phyloP scores from a whole-genome alignment of 768 basidiomycete genomes.

The Suillus paluster region DNA sequence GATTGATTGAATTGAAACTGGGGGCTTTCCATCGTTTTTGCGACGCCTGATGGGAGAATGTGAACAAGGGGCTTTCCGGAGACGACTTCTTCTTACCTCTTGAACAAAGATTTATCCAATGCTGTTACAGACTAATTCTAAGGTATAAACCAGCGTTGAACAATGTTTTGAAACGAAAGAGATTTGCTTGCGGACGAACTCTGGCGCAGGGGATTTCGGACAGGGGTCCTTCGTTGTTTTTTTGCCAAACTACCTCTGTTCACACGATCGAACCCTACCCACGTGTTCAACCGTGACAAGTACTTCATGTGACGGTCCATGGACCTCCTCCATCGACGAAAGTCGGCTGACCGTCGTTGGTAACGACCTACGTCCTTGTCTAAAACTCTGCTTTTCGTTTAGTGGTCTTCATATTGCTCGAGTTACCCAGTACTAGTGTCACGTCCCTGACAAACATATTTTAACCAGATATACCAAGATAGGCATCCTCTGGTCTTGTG shows the following conservation, averaged over 20 bases:
- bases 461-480: conserved; percentile 25
- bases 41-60: conserved; percentile 34
- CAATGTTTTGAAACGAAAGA: neutral
- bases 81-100: conserved; percentile 18
- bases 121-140: conserved; percentile 2
- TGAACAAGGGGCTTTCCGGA: conserved; percentile 9
- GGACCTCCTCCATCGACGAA: neutral
- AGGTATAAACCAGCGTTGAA: conserved; percentile 1
- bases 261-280: conserved; percentile 9
- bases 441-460: neutral
- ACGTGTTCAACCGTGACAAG: conserved; percentile 10
- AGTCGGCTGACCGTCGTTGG: too few relatives aligned
- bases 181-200: neutral
- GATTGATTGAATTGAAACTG: conserved; percentile 26
- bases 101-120: conserved; percentile 5
- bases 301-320: too few relatives aligned
- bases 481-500: conserved; percentile 19
- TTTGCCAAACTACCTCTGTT: conserved; percentile 10
- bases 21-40: conserved; percentile 38
- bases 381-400: neutral
- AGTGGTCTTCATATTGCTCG: neutral
- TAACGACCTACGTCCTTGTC: neutral
- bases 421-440: neutral
- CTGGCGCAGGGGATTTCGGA: conserved; percentile 10
- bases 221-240: conserved; percentile 12